Conservation (phyloP, 371 early-diverging fungal species). For the Saksenaea oblongispora region DNA sequence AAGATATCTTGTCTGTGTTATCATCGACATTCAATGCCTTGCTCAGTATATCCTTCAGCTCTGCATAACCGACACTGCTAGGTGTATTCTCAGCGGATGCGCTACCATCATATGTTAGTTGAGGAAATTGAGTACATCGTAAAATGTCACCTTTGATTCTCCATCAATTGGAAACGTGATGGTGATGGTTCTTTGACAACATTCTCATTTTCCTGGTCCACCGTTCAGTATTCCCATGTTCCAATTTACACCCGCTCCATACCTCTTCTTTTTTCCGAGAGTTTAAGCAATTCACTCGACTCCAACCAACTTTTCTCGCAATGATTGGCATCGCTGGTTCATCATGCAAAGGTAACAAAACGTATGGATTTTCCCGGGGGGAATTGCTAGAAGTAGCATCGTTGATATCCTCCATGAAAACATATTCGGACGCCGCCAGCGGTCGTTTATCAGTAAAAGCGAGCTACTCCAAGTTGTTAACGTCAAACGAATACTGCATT, state of each 20-base stretch:
- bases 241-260: not conserved
- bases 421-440: constrained; percentile 23
- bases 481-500: not conserved
- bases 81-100: not conserved
- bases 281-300: constrained; percentile 10
- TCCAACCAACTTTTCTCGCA: constrained; percentile 30
- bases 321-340: constrained; percentile 27
- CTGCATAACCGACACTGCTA: not conserved
- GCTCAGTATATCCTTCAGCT: constrained; percentile 17
- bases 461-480: constrained; percentile 13
- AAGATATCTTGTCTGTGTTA: constrained; percentile 10
- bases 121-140: not conserved
- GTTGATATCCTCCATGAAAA: constrained; percentile 9
- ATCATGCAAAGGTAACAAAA: constrained; percentile 35
- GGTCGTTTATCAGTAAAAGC: constrained; percentile 19
- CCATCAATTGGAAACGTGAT: not conserved
- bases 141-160: not conserved
- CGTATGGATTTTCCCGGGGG: not conserved
- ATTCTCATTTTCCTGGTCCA: not conserved
- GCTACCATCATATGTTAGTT: not conserved
- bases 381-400: not conserved
- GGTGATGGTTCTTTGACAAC: not conserved
- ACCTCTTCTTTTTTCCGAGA: not conserved
- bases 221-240: not conserved
- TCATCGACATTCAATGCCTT: constrained; percentile 10